Evolutionary conservation across 2,329 filamentous ascomycete genomes (phyloP), one percentile per base, ranked within the genome.

Genomic region (Aspergillus persii): DNA sequence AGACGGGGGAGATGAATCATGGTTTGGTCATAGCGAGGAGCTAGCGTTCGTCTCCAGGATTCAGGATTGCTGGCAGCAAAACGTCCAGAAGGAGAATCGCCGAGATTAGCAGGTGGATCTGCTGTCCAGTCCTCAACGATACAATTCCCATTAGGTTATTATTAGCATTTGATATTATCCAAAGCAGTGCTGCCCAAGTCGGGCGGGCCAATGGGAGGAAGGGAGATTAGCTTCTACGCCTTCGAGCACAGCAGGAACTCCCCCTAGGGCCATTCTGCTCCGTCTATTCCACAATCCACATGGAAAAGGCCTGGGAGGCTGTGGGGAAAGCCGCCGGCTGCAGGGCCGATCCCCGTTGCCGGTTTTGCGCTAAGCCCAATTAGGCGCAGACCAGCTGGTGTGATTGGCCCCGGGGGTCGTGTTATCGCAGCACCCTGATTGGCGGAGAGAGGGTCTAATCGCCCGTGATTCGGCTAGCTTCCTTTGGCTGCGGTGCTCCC

Each of bases 301-400:
- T 46, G 50, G 55, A 50, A 47, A 23, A 46, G 49, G 7, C 36
- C 36, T 50, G 33, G 33, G 44, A 54, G 44, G 58, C 33, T 67
- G 60, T 66, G 63, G 66, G 62, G 64, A 63, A 61, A 61, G 51
- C 50, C 44, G 44, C 60, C 61, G 58, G 60, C 64, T 67, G 63
- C 64, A 67, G 66, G 63, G 66, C 64, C 60, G 67, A 69, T 69
- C 67, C 64, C 66, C 66, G 67, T 69, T 68, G 61, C 62, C 63
- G 58, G 60, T 60, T 50, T 63, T 49, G 60, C 62, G 56, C 60
- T 67, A 70, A 48, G 46, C 68, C 63, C 36, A 49, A 62, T 67
- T 65, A 51, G 59, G 31, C 4, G 15, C 8, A 44, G 8, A 9
- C 11, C 8, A 15, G 3, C 2, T 1, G 0, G 26, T 29, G 8